Evolutionary conservation across 164 flowering plant genomes (phyloP).

Genomic region (Echeveria elegans): DNA sequence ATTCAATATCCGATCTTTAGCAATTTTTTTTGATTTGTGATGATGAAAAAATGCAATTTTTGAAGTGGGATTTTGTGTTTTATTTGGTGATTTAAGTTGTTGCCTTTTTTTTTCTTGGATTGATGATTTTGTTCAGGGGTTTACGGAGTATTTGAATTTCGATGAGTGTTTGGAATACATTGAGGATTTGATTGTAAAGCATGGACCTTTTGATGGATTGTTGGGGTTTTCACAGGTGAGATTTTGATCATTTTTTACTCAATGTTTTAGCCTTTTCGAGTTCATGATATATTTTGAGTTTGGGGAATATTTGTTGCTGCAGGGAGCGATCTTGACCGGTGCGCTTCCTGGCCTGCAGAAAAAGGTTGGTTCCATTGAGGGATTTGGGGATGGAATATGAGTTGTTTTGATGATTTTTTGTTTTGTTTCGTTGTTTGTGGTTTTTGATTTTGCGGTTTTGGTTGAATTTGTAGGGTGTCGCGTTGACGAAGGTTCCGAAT

Average conservation of each 20-base stretch:
- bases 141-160: conserved; percentile 19
- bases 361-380: not conserved
- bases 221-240: conserved; percentile 38
- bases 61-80: not conserved
- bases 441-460: not conserved
- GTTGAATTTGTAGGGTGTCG: conserved; percentile 16
- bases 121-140: conserved; percentile 21
- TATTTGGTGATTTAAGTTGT: not conserved
- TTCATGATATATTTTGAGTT: not conserved
- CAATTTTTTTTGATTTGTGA: not conserved
- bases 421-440: not conserved
- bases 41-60: not conserved
- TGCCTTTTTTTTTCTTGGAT: not conserved
- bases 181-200: conserved; percentile 32
- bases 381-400: not conserved
- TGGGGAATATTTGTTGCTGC: not conserved
- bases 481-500: conserved; percentile 29
- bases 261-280: not conserved
- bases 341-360: conserved; percentile 33
- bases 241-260: too few relatives aligned
- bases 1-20: not conserved
- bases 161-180: conserved; percentile 29
- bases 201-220: conserved; percentile 42
- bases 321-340: conserved; percentile 38
- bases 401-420: not conserved